Base-by-base conservation (phyloP, 495 filamentous ascomycete species). In the Tetracladium setigerum region DNA sequence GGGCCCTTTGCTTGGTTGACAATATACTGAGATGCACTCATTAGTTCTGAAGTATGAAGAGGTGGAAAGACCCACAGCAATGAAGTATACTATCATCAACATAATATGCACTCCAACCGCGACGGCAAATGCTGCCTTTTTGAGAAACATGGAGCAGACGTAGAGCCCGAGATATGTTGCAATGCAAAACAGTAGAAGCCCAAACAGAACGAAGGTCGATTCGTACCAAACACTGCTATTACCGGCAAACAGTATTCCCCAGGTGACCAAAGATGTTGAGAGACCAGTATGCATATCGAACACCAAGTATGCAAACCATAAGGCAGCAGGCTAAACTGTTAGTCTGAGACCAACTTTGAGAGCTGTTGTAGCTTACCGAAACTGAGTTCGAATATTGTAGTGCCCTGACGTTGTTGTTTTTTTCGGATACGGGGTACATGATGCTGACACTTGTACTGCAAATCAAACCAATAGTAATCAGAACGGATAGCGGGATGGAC, bases 281-380 rank as follows among this genome's bases (percentile, higher is more conserved):
- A 57, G 27, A 19, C 53, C 54, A 17, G 54, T n/a, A 17, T 57
- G 50, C 13, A 51, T 39, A n/a, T 57, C 54, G 30, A 57, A 57
- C 14, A 54, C 31, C 4, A 53, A 31, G 16, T 57, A 57, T 22
- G 32, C 54, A 37, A 45, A 31, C 54, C 54, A 53, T 0, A 57
- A 24, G 5, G 54, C 54, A 46, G 50, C 43, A 5, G 54, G 49
- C n/a, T n/a, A n/a, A n/a, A n/a, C n/a, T n/a, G n/a, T n/a, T n/a
- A n/a, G n/a, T n/a, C n/a, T n/a, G n/a, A n/a, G n/a, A n/a, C n/a
- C n/a, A n/a, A n/a, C n/a, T n/a, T n/a, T n/a, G n/a, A n/a, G n/a
- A n/a, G n/a, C n/a, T n/a, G n/a, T n/a, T n/a, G n/a, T n/a, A n/a
- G n/a, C n/a, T n/a, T n/a, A n/a, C n/a, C 1, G 50, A 53, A 15